Conservation (phyloP, 805 yeast genomes). For the Soucietia sequanensis region DNA sequence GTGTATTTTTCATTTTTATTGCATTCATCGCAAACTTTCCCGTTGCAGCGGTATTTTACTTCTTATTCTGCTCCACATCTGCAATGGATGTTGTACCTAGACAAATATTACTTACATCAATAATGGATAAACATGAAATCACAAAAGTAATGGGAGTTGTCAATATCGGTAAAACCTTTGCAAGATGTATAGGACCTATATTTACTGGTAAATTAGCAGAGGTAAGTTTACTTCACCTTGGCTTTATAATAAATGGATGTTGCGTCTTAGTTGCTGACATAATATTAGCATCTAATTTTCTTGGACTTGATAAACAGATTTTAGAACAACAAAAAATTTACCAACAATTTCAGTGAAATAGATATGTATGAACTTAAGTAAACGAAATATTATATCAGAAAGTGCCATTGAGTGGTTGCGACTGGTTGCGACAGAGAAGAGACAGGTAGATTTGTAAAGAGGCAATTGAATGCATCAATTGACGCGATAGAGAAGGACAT, state of each 20-base stretch:
- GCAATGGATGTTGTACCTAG: slow-evolving; percentile 94
- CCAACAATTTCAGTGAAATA: slow-evolving; percentile 1
- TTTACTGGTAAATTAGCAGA: slow-evolving; percentile 76
- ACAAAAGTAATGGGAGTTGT: slow-evolving; percentile 83
- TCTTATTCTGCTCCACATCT: slow-evolving; percentile 59
- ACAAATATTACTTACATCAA: slow-evolving; percentile 70
- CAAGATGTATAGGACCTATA: slow-evolving; percentile 77
- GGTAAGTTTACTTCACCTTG: slow-evolving; percentile 41
- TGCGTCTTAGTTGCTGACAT: slow-evolving; percentile 50
- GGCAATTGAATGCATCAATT: too few species aligned
- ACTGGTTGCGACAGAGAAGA: too few species aligned
- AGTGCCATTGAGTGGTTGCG: too few species aligned
- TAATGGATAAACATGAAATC: slow-evolving; percentile 61
- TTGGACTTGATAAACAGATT: slow-evolving; percentile 37
- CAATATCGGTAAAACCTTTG: slow-evolving; percentile 81
- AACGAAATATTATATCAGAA: too few species aligned
- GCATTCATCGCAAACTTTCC: slow-evolving; percentile 20
- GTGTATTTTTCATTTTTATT: slow-evolving; percentile 51
- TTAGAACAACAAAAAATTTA: slow-evolving; percentile 11
- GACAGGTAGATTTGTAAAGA: too few species aligned
- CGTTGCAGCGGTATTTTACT: slow-evolving; percentile 52
- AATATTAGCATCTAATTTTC: slow-evolving; percentile 42
- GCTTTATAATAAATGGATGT: slow-evolving; percentile 53
- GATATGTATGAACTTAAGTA: too few species aligned
- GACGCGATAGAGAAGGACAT: too few species aligned